Conservation (phyloP, 805 yeast species). For the Schwanniomyces polymorphus region DNA sequence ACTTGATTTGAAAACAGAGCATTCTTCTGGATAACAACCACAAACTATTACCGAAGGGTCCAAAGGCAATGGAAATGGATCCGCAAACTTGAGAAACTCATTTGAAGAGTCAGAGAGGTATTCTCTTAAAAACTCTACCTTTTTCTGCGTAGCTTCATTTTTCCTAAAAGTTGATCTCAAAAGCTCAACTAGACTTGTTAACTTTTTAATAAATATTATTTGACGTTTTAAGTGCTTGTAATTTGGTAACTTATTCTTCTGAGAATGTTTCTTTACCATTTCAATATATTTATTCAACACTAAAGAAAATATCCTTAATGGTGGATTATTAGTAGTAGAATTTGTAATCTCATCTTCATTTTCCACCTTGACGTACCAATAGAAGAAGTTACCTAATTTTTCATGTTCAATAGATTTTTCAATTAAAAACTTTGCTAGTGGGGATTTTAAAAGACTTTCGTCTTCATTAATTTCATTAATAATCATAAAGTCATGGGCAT, state of each 20-base stretch:
- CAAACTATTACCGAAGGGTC: conserved; percentile 76
- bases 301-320: conserved; percentile 28
- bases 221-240: conserved; percentile 54
- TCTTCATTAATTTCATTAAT: conserved; percentile 16
- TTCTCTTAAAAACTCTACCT: conserved; percentile 66
- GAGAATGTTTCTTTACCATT: conserved; percentile 27
- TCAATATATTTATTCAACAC: conserved; percentile 44
- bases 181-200: conserved; percentile 64
- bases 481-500: conserved; percentile 13
- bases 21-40: conserved; percentile 78
- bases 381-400: conserved; percentile 75
- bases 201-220: conserved; percentile 62
- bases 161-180: conserved; percentile 52
- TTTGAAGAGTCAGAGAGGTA: conserved; percentile 49
- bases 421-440: conserved; percentile 73
- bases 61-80: conserved; percentile 71
- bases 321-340: conserved; percentile 8
- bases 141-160: conserved; percentile 77
- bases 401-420: conserved; percentile 66
- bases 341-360: conserved; percentile 56
- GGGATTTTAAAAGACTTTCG: conserved; percentile 42
- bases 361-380: conserved; percentile 92
- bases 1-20: conserved; percentile 87
- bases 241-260: conserved; percentile 26
- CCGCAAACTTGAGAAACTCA: conserved; percentile 42